Conservation (phyloP, 352 stramenopile species). For the Globisporangium radiosum region DNA sequence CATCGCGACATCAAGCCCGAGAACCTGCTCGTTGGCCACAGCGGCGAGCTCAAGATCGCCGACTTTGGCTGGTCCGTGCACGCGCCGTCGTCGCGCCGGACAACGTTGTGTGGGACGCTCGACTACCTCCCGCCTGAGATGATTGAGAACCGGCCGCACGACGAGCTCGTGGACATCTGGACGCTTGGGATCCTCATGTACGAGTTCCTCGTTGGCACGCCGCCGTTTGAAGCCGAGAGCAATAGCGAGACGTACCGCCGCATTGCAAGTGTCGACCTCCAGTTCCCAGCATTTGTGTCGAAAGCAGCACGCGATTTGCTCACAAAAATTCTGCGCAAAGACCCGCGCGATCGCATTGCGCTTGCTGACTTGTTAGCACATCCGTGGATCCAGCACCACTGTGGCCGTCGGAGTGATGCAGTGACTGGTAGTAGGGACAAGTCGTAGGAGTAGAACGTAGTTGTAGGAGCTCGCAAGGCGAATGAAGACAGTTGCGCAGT, state of each 20-base stretch:
- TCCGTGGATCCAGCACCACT: constrained; percentile 91
- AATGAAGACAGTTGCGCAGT: too few relatives aligned
- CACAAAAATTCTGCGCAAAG: constrained; percentile 93
- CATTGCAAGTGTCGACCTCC: constrained; percentile 95
- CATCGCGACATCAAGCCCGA: constrained; percentile 99
- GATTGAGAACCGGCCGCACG: constrained; percentile 97
- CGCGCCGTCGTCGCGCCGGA: constrained; percentile 93
- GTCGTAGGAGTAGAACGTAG: too few relatives aligned
- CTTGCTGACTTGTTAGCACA: constrained; percentile 92
- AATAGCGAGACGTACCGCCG: constrained; percentile 95
- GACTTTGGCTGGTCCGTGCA: constrained; percentile 99
- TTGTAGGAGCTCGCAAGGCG: too few relatives aligned
- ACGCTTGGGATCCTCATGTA: constrained; percentile 98
- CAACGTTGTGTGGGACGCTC: constrained; percentile 98
- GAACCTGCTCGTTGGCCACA: constrained; percentile 96
- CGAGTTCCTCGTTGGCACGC: constrained; percentile 96
- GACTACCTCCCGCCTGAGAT: constrained; percentile 99
- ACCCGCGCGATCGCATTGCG: constrained; percentile 90
- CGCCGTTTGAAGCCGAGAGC: constrained; percentile 97
- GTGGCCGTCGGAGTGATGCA: constrained; percentile 4
- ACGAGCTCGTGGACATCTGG: constrained; percentile 97
- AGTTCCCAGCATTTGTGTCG: constrained; percentile 92
- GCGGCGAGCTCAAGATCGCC: constrained; percentile 97
- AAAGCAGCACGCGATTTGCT: constrained; percentile 91
- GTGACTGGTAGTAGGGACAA: too few relatives aligned